Evolutionary conservation across 1,284 basidiomycete genomes (phyloP).

Genomic region (Moesziomyces antarcticus): DNA sequence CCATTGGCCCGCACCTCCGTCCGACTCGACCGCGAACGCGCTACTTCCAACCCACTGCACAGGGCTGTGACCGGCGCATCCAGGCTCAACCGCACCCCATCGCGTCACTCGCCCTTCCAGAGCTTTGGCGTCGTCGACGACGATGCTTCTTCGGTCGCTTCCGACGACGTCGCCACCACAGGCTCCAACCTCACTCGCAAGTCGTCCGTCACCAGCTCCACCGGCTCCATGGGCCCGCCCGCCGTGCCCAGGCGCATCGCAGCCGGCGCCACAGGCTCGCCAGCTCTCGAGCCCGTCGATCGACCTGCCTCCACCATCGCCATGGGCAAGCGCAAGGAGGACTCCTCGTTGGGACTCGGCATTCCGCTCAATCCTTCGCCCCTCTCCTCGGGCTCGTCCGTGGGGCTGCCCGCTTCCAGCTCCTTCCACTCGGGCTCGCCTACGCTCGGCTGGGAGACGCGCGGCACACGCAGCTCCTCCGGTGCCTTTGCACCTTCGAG

Average conservation of each 20-base stretch:
- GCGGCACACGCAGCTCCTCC: conserved; percentile 31
- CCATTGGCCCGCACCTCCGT: conserved; percentile 17
- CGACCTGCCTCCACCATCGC: conserved; percentile 34
- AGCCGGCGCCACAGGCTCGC: conserved; percentile 17
- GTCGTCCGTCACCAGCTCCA: conserved; percentile 44
- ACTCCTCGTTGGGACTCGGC: conserved; percentile 39
- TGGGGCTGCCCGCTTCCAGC: conserved; percentile 26
- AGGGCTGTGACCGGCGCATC: conserved; percentile 29
- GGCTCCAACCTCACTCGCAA: conserved; percentile 45
- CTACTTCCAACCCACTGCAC: conserved; percentile 36
- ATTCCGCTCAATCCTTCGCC: conserved; percentile 40
- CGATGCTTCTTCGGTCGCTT: conserved; percentile 33
- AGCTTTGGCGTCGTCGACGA: conserved; percentile 17
- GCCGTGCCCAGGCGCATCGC: conserved; percentile 34
- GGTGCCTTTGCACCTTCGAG: conserved; percentile 32
- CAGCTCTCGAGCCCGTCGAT: conserved; percentile 29
- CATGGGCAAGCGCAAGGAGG: conserved; percentile 46
- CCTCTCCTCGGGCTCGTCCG: conserved; percentile 29
- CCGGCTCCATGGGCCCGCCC: conserved; percentile 49
- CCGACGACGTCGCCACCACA: conserved; percentile 32
- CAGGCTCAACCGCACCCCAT: conserved; percentile 23
- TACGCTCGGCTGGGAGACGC: conserved; percentile 29
- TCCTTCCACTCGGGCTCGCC: conserved; percentile 41
- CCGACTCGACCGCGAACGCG: conserved; percentile 32
- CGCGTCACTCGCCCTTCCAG: conserved; percentile 22